Percentiles rank a stretch among this genome's conserved stretches.
Evolutionary conservation across 129 eudicot genomes (phyloP).

Genomic region (Erigeron canadensis): DNA sequence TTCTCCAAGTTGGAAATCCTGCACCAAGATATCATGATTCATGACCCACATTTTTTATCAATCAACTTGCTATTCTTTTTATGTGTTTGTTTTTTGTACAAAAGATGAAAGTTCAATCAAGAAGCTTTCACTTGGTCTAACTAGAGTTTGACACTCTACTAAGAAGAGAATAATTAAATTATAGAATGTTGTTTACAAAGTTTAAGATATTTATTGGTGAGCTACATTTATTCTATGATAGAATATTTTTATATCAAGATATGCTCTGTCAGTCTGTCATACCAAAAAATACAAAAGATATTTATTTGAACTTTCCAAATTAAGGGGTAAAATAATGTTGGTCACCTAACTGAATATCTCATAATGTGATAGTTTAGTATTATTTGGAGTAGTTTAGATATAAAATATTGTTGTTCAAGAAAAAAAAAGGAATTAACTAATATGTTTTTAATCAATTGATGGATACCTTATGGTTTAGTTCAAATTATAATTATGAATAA

Average conservation of each 20-base stretch:
- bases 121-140: conserved; percentile 8
- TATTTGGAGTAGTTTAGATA: no score
- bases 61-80: neutral
- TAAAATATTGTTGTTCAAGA: no score
- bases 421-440: no score
- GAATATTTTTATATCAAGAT: neutral
- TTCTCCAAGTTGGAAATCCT: conserved; percentile 93
- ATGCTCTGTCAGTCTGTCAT: no score
- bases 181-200: neutral
- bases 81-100: neutral
- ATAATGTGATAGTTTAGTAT: no score
- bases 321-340: no score
- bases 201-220: neutral
- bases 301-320: no score
- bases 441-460: no score
- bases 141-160: conserved; percentile 17
- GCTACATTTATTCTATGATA: neutral
- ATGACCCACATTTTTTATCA: neutral
- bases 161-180: neutral
- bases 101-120: conserved; percentile 8
- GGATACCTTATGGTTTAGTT: no score
- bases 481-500: no score
- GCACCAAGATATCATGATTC: conserved; percentile 16
- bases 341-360: no score
- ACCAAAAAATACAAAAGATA: neutral